These are phyloP conservation scores for Nicotiana benthamiana DNA, from an alignment of 257 asterid genomes.

Conservation along the genomic window DNA sequence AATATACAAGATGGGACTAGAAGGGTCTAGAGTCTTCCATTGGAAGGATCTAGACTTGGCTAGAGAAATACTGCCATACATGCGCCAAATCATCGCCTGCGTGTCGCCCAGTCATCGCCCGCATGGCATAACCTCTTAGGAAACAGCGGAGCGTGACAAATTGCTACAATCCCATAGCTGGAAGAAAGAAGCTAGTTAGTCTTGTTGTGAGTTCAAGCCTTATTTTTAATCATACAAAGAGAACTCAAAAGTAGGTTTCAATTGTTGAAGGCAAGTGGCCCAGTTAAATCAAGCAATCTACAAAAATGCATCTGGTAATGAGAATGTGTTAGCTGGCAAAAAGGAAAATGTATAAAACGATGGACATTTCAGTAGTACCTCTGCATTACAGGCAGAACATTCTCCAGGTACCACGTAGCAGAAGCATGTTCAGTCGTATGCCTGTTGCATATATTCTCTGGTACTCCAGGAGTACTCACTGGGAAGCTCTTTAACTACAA, in stretches of 20 bases:
- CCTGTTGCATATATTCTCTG: slow-evolving; percentile 46
- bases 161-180: slow-evolving; percentile 42
- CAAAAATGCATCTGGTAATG: background rate
- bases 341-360: background rate
- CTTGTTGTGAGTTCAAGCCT: background rate
- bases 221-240: background rate
- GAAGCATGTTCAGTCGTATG: slow-evolving; percentile 41
- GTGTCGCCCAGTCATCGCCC: too few relatives aligned
- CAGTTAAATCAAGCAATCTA: background rate
- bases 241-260: background rate
- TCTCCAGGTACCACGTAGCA: slow-evolving; percentile 38
- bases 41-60: too few relatives aligned
- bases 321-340: background rate
- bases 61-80: too few relatives aligned
- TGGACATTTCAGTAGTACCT: slow-evolving; percentile 22
- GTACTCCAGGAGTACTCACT: slow-evolving; percentile 36
- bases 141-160: too few relatives aligned
- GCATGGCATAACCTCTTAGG: too few relatives aligned
- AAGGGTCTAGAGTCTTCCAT: too few relatives aligned
- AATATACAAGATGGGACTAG: too few relatives aligned
- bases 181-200: background rate
- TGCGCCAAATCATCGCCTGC: too few relatives aligned
- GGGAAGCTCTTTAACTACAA: slow-evolving; percentile 32
- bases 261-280: background rate
- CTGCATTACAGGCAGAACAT: slow-evolving; percentile 35